Evolutionary conservation across 352 stramenopile genomes (phyloP).

Genomic region (Globisporangium sylvaticum): DNA sequence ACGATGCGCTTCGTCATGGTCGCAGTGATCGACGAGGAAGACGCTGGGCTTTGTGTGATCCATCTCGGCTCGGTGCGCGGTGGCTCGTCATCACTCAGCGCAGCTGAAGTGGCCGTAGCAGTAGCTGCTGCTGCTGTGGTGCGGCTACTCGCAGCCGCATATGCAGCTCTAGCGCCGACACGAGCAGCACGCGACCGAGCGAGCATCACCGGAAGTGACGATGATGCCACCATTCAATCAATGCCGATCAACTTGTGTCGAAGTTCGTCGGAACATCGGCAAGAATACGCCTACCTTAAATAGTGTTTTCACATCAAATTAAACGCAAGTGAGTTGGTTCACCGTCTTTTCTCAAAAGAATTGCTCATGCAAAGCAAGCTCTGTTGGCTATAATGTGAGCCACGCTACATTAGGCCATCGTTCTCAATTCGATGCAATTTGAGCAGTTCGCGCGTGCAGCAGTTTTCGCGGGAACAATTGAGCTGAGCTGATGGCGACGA

Average conservation of each 20-base stretch:
- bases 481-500: not conserved
- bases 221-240: constrained; percentile 4
- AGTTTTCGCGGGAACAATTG: constrained; percentile 48
- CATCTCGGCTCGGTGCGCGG: constrained; percentile 1
- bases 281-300: not conserved
- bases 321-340: not conserved
- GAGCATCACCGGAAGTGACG: not conserved
- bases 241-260: not conserved
- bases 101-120: not conserved
- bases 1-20: constrained; percentile 29
- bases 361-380: not conserved
- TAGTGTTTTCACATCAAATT: not conserved
- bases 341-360: not conserved
- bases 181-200: not conserved
- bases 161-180: not conserved
- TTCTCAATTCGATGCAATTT: not conserved
- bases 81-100: not conserved
- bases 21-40: constrained; percentile 17
- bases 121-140: not conserved
- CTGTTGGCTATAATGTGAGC: not conserved
- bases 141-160: not conserved
- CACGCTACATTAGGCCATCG: not conserved
- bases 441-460: not conserved
- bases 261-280: not conserved
- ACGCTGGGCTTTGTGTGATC: constrained; percentile 1